A percentile compares a stretch with the other conserved stretches of the same genome.
phyloP scores from a whole-genome alignment of 2,329 filamentous ascomycete species.

The Emergomyces pasteurianus region DNA sequence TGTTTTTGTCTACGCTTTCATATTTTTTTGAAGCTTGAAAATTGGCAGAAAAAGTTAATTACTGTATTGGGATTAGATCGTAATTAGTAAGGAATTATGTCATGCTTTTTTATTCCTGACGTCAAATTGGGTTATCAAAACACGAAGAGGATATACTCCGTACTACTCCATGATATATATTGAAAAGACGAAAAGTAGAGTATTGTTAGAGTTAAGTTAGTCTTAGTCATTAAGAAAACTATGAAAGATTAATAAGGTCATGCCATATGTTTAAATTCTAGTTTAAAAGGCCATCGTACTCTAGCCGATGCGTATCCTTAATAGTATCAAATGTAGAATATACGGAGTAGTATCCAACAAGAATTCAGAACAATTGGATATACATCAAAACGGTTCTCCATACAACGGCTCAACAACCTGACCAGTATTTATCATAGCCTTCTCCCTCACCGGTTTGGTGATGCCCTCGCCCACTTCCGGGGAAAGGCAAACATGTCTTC shows the following conservation, averaged over 20 bases:
- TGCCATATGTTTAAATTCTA: no score
- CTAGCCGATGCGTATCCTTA: no score
- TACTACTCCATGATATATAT: no score
- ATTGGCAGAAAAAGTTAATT: background rate
- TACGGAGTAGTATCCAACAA: background rate
- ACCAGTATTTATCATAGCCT: constrained; percentile 26
- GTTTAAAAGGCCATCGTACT: no score
- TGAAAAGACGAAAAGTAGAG: no score
- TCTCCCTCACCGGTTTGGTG: background rate
- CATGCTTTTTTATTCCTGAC: no score
- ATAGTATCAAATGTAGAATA: background rate
- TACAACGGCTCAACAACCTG: constrained; percentile 26
- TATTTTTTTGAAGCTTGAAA: background rate
- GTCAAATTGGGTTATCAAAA: no score
- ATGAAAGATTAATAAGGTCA: no score
- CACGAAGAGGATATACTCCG: no score
- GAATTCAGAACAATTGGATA: background rate
- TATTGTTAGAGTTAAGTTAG: no score
- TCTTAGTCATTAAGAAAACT: no score
- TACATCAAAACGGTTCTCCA: constrained; percentile 2
- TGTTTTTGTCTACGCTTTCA: background rate
- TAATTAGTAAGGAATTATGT: background rate
- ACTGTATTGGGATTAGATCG: background rate
- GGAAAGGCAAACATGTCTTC: constrained; percentile 53
- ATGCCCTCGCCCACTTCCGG: constrained; percentile 4